These are phyloP conservation scores for Trichoderma sp. DNA, from an alignment of 2,329 filamentous ascomycete genomes.

Conservation along the genomic window DNA sequence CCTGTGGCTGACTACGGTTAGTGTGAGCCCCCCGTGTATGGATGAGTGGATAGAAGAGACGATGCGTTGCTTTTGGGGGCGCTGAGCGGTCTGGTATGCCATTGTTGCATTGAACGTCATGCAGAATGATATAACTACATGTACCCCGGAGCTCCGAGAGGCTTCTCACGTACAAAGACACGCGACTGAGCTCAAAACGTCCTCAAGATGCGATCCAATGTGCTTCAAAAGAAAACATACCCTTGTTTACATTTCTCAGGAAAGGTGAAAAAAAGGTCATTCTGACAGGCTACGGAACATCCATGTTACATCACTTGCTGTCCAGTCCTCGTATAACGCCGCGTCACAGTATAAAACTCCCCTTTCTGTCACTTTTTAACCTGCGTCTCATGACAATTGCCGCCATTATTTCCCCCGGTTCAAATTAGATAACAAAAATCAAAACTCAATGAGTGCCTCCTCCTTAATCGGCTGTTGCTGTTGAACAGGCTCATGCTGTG, in stretches of 20 bases:
- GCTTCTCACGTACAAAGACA: background rate
- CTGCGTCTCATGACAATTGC: background rate
- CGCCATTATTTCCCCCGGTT: background rate
- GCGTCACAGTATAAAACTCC: background rate
- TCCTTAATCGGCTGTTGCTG: conserved; percentile 56
- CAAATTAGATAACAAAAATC: conserved; percentile 18
- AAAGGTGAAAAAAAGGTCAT: background rate
- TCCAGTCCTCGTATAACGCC: conserved; percentile 18
- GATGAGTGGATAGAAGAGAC: background rate
- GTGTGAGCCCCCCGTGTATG: background rate
- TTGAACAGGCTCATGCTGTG: conserved; percentile 42
- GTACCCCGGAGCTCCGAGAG: background rate
- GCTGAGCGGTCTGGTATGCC: background rate
- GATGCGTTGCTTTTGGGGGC: background rate
- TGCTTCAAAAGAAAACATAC: background rate
- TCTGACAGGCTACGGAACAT: conserved; percentile 17
- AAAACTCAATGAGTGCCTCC: conserved; percentile 79
- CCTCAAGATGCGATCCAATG: background rate
- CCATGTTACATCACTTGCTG: conserved; percentile 12
- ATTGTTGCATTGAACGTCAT: background rate
- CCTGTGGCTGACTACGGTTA: background rate
- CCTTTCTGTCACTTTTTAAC: conserved; percentile 2
- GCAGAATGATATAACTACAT: background rate
- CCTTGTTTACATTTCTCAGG: background rate
- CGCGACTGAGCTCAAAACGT: background rate